Evolutionary conservation across 306 rosid genomes (phyloP), one percentile per base, ranked within the genome.

Genomic region (Quercus berberidifolia): DNA sequence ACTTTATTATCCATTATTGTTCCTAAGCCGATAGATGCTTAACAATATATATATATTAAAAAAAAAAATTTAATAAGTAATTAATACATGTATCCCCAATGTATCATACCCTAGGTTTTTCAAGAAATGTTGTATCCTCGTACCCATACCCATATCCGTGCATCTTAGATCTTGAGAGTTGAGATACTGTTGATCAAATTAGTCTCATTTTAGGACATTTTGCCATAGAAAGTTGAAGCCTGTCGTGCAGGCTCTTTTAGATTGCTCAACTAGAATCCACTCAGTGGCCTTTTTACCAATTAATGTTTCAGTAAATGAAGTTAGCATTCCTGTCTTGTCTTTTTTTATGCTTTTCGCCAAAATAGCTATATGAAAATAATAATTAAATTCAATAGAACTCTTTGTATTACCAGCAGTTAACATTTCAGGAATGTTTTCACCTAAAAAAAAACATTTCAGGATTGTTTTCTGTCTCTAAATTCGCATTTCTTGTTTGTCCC

Each of bases 291-390:
- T 68, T 64, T 83, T 38, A 55, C 62, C 56, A 43, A 73, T 25
- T 81, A 46, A 35, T 26, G 71, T 74, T 78, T 65, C 59, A 58
- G 77, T 54, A 59, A 55, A 72, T 54, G 79, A 71, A 65, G 73
- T 28, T 62, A 55, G 25, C 55, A 77, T 57, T 60, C 46, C 31
- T 8, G 23, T 64, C 46, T 64, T 64, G 21, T 64, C 46, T 64
- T 15, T 4, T 2, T 21, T 75, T 60, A 69, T 38, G 56, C 6
- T 31, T 69, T 41, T 26, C 9, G 15, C 14, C 46, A n/a, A 49
- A 43, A 20, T 75, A 23, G 17, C 33, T 10, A 5, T 19, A 7
- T 75, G 17, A 67, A 33, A 62, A 62, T 5, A 31, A 14, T 25
- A 46, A 8, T n/a, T 59, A 41, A 38, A 13, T 28, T 76, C 38